Evolutionary conservation across 768 basidiomycete species (phyloP).

Genomic region (Pleurotus pulmonarius): DNA sequence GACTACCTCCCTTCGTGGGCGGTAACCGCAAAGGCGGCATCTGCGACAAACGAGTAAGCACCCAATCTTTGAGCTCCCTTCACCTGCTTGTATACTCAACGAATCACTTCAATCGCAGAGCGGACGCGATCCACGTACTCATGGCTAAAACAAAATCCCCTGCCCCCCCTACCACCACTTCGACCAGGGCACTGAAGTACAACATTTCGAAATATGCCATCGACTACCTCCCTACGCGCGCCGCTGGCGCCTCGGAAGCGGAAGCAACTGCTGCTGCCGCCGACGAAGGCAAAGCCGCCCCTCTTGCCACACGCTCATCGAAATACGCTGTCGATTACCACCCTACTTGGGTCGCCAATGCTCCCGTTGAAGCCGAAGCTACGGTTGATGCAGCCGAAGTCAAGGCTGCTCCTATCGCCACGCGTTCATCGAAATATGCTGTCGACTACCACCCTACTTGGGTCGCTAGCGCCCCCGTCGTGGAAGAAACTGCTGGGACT

Average conservation of each 20-base stretch:
- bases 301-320: neutral
- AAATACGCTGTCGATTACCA: constrained; percentile 1
- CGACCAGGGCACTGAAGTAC: constrained; percentile 2
- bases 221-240: constrained; percentile 2
- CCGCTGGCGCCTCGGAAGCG: neutral
- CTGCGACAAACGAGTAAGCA: neutral
- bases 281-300: neutral
- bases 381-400: too few species aligned
- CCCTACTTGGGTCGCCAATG: neutral
- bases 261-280: neutral
- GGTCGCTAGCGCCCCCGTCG: too few species aligned
- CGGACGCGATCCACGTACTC: neutral
- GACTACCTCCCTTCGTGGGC: constrained; percentile 5
- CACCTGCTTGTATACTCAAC: neutral
- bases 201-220: constrained; percentile 2
- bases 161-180: neutral
- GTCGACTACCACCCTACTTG: too few species aligned
- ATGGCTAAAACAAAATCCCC: neutral
- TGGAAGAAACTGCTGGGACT: too few species aligned
- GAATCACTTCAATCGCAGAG: neutral
- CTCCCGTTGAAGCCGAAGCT: too few species aligned
- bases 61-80: neutral
- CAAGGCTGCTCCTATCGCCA: too few species aligned
- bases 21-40: neutral
- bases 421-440: too few species aligned